Evolutionary conservation across 139 green algal genomes (phyloP), one percentile per base, ranked within the genome.

Genomic region (Diplosphaera chodatii): DNA sequence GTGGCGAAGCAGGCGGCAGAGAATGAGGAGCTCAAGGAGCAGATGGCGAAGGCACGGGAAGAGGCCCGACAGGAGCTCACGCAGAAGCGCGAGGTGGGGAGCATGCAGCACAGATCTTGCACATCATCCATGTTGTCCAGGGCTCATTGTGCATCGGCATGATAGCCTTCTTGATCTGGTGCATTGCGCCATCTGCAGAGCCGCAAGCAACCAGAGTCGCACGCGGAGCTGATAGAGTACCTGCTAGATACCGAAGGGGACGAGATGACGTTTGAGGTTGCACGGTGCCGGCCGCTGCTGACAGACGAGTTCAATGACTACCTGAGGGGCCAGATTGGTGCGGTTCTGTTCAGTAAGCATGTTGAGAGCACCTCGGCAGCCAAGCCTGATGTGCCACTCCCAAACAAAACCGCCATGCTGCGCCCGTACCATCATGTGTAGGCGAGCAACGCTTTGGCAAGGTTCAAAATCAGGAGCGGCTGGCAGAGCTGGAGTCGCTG

Each of bases 261-360:
- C 31, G 92, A 97, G 32, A 94, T 97, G 86, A 80, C 94, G 67
- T 96, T 80, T 77, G 92, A 97, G 80, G 77, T 93, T 18, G 87
- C 90, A 6, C 79, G 88, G 2, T 94, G 85, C 79, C 72, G 83
- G 25, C 82, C 79, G 18, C 41, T 66, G 29, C 33, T 92, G 8
- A 81, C 66, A 3, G 32, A 76, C 2, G 79, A 80, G 13, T 92
- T 92, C 70, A 85, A 91, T 32, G 32, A 64, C 5, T 30, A 75
- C 30, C 69, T 92, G 21, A 66, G 80, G 28, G 21, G 28, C 10
- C 34, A 82, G 55, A 83, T 90, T 65, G 68, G 85, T 82, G 68
- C 10, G 77, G 30, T n/a, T n/a, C n/a, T n/a, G n/a, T n/a, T n/a
- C n/a, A n/a, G n/a, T n/a, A n/a, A n/a, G n/a, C n/a, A n/a, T n/a